Percentiles rank a stretch among this genome's conserved stretches.
Evolutionary conservation across 495 filamentous ascomycete genomes (phyloP).

Genomic region (Delitschia confertaspora): DNA sequence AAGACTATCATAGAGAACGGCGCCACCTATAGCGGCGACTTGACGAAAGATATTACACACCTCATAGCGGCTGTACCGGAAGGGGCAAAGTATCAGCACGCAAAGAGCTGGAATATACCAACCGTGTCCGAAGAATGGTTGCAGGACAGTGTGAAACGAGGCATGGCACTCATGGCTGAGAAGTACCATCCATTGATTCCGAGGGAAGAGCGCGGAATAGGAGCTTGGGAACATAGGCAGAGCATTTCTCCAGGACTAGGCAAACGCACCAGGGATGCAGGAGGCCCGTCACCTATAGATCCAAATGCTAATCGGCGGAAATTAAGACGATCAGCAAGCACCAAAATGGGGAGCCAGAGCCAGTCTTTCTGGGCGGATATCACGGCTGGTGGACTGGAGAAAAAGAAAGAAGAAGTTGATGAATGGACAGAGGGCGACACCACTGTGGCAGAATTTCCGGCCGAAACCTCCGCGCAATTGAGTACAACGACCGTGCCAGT

Average conservation of each 20-base stretch:
- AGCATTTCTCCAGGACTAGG: constrained; percentile 23
- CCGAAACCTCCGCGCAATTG: too few species aligned
- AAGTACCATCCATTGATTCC: constrained; percentile 69
- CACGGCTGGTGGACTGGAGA: constrained; percentile 45
- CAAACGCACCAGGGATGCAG: constrained; percentile 15
- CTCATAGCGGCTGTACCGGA: constrained; percentile 69
- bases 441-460: too few species aligned
- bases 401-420: constrained; percentile 34
- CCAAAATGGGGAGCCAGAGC: constrained; percentile 45
- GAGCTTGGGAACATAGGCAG: constrained; percentile 56
- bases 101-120: constrained; percentile 66
- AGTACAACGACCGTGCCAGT: too few species aligned
- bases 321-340: constrained; percentile 25
- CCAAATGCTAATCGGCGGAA: constrained; percentile 18
- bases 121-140: constrained; percentile 81
- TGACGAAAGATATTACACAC: constrained; percentile 78
- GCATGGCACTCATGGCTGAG: constrained; percentile 84
- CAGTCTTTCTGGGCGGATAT: constrained; percentile 84
- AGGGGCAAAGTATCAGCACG: constrained; percentile 83
- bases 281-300: constrained; percentile 1
- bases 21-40: constrained; percentile 72
- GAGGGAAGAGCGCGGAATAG: constrained; percentile 58
- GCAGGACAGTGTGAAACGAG: constrained; percentile 70
- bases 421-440: constrained; percentile 25
- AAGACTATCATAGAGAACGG: constrained; percentile 58